Base-by-base conservation (phyloP, 1,139 yeast species). In the Taphrina wiesneri region DNA sequence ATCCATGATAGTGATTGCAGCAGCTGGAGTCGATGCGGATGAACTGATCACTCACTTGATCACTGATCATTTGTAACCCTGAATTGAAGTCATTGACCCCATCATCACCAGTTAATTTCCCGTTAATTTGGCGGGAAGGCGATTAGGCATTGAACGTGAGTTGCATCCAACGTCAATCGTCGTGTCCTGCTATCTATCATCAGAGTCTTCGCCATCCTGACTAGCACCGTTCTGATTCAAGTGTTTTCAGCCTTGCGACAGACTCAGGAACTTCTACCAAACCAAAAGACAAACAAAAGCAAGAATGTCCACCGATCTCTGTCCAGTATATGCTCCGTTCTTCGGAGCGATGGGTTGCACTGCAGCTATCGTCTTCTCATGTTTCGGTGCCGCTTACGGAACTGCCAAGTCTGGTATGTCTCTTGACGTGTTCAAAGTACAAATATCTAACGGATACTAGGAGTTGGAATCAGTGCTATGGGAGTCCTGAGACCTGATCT, bases 271-370 rank as follows among this genome's bases (percentile, higher is more conserved):
- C 13, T 15, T 13, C 43, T 9, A 15, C 43, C 13, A 9, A 30
- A 30, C 34, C n/a, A n/a, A n/a, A n/a, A 39, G 43, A 45, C 51
- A 17, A 45, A 28, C 21, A 25, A 15, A 5, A 39, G 15, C 36
- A 39, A 41, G 30, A 25, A 60, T 60, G 64, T 60, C 64, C 45
- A 60, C 64, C 34, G 64, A 60, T 60, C 64, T 60, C 28, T 60
- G 57, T 23, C 63, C 67, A 52, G 68, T 66, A 34, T 67, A 67
- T 57, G 69, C 69, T 30, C 97, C 97, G 77, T 91, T 91, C 82
- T 90, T 91, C 78, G 97, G 97, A 77, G 92, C 97, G 74, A 90
- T 93, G 78, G 99, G 99, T 76, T 95, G 99, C 83, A 96, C 99
- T 70, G 92, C 98, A 67, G 98, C 99, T 79, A 93, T 95, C 77